Conservation (phyloP, 352 stramenopile genomes). For the Globisporangium recalcitrans region DNA sequence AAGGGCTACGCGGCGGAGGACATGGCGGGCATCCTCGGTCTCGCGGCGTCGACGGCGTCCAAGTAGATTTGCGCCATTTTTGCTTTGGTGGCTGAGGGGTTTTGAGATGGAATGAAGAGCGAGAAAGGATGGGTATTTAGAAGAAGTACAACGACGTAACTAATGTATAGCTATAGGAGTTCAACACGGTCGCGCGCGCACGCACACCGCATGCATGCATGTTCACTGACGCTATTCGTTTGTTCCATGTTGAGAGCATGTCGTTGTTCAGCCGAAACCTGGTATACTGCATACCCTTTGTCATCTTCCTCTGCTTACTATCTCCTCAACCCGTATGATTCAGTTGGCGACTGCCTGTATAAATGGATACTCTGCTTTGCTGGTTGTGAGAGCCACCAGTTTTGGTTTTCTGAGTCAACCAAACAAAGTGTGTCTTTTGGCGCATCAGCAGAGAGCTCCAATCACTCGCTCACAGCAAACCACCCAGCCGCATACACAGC, state of each 20-base stretch:
- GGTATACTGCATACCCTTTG: neutral
- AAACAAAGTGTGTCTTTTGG: constrained; percentile 9
- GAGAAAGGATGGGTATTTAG: constrained; percentile 7
- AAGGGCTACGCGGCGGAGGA: constrained; percentile 75
- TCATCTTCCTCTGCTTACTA: too few relatives aligned
- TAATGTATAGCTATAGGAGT: constrained; percentile 15
- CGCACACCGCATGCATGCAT: too few relatives aligned
- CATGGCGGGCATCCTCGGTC: constrained; percentile 83
- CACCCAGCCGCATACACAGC: neutral
- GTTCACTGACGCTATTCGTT: too few relatives aligned
- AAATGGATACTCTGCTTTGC: constrained; percentile 3
- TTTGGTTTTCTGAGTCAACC: constrained; percentile 1
- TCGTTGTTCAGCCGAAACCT: neutral
- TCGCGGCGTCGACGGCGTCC: constrained; percentile 36
- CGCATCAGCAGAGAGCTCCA: constrained; percentile 3
- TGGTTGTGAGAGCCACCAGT: constrained; percentile 14
- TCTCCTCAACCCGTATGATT: neutral
- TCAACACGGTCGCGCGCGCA: too few relatives aligned
- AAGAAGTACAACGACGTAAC: constrained; percentile 5
- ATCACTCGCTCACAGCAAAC: neutral
- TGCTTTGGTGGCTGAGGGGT: neutral
- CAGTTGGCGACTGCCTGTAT: neutral
- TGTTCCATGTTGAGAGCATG: too few relatives aligned
- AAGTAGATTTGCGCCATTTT: neutral
- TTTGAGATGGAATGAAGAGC: neutral